Percentiles rank a stretch among this genome's conserved stretches.
Conservation (phyloP, 495 filamentous ascomycete genomes). For the Neurospora sp. region DNA sequence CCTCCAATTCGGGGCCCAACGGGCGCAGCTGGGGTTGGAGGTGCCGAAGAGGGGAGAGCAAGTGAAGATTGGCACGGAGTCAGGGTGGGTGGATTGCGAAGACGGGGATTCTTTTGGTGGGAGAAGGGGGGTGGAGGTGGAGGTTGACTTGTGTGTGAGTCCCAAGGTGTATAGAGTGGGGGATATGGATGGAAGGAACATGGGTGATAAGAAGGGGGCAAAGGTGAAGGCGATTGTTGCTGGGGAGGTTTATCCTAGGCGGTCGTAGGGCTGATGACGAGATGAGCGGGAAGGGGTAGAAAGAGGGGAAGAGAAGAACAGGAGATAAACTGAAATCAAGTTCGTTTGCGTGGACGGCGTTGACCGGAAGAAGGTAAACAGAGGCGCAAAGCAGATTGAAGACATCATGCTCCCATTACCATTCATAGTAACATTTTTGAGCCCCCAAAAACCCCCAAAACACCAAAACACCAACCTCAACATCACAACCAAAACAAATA, state of each 20-base stretch:
- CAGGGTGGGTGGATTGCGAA: slow-evolving; percentile 13
- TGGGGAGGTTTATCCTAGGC: slow-evolving; percentile 16
- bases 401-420: neutral
- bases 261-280: neutral
- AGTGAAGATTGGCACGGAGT: slow-evolving; percentile 13
- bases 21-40: slow-evolving; percentile 9
- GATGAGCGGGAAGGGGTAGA: neutral
- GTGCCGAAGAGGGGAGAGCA: slow-evolving; percentile 4
- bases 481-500: neutral
- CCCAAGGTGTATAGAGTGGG: slow-evolving; percentile 17
- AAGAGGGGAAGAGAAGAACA: neutral
- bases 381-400: neutral
- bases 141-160: slow-evolving; percentile 14
- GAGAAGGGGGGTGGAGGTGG: neutral
- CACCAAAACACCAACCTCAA: neutral
- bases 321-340: neutral
- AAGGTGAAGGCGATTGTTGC: slow-evolving; percentile 9
- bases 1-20: slow-evolving; percentile 18
- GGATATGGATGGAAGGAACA: slow-evolving; percentile 11
- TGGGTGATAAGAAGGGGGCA: neutral
- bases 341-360: neutral
- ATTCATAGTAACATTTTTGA: neutral
- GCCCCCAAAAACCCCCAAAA: neutral
- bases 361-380: neutral
- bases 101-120: slow-evolving; percentile 6